Evolutionary conservation across 257 asterid species (phyloP), one percentile per base, ranked within the genome.

Genomic region (Apocynum venetum): DNA sequence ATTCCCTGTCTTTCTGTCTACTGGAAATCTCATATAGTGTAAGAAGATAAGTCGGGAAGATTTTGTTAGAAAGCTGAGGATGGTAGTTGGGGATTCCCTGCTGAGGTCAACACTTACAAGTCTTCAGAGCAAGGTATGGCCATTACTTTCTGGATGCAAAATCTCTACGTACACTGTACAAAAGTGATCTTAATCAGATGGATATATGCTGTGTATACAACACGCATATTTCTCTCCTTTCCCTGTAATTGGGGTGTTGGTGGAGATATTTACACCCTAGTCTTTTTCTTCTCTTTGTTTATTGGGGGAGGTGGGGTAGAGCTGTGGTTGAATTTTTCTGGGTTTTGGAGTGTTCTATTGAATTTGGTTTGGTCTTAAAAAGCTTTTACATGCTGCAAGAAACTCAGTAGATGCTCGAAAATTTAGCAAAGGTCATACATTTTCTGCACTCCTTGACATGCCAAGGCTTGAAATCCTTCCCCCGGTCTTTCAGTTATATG

Each of bases 1-100:
- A n/a, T 73, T 51, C 68, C 60, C 15, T 46, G 15, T 31, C 68
- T 53, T 67, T 52, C 56, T 53, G 17, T 12, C 56, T 31, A 7
- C 59, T 59, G 48, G 61, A n/a, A 46, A 49, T 60, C 40, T 48
- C 25, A 12, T 66, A 76, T 87, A 93, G 98, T 82, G 71, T 56
- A 90, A 93, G 87, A 82, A 82, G 90, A 86, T 92, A 47, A 84
- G 66, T 66, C 84, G 98, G 70, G 97, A 85, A 61, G 91, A 84
- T 38, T 90, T 93, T 77, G 88, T 93, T 49, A 84, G 75, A 81
- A 89, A 81, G 80, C 66, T 93, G 86, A 87, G 98, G 93, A 71
- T 84, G 81, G 85, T 85, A 69, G 92, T 91, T 51, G 98, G 98
- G 4, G 97, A 93, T 85, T 75, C 82, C 75, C 59, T 93, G 81